These are phyloP conservation scores for Cercis canadensis DNA, from an alignment of 306 rosid species.

Conservation along the genomic window DNA sequence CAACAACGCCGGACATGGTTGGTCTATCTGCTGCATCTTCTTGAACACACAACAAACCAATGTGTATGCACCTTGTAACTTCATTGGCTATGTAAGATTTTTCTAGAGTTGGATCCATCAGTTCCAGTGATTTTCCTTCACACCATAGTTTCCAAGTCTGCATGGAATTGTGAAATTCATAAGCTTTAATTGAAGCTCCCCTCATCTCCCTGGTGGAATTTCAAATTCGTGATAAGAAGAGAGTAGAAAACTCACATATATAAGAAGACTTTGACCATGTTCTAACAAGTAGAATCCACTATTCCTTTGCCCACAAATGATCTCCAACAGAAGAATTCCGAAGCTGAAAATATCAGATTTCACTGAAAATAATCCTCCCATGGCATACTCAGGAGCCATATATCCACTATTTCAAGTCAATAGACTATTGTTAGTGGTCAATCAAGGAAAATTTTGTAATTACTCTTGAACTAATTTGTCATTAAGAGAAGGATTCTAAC, in stretches of 20 bases:
- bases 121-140: conserved; percentile 42
- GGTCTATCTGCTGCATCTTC: conserved; percentile 53
- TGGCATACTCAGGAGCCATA: conserved; percentile 45
- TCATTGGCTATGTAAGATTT: conserved; percentile 14
- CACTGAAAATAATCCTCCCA: conserved; percentile 28
- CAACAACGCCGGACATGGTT: conserved; percentile 47
- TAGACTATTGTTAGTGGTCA: background rate
- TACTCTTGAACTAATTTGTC: background rate
- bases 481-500: background rate
- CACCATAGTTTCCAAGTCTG: conserved; percentile 62
- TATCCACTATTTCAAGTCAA: conserved; percentile 39
- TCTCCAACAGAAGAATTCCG: conserved; percentile 32
- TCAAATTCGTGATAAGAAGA: background rate
- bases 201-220: background rate
- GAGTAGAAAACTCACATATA: conserved; percentile 15
- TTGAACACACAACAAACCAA: conserved; percentile 59
- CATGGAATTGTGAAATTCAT: background rate
- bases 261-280: conserved; percentile 25
- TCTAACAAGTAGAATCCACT: background rate
- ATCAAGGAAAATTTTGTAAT: background rate
- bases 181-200: background rate
- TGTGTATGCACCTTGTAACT: conserved; percentile 46
- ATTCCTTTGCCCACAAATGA: conserved; percentile 30
- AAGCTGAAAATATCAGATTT: conserved; percentile 41
- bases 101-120: conserved; percentile 48